Conservation (phyloP, 2,329 filamentous ascomycete species). For the Drechslerella dactyloides region DNA sequence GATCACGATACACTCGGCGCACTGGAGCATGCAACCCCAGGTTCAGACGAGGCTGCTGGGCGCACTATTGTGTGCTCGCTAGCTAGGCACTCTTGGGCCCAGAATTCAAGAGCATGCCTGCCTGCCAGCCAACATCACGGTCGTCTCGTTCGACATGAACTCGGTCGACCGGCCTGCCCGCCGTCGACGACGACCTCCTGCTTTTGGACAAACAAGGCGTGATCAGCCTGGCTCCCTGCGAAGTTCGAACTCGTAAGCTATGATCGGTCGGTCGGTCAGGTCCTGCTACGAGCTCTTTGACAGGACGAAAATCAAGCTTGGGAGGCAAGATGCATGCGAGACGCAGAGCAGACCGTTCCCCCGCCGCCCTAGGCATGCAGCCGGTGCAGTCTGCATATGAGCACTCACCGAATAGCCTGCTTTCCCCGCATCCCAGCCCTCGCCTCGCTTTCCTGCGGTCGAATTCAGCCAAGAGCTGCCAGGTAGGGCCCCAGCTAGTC, state of each 20-base stretch:
- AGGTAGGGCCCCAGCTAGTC: neutral
- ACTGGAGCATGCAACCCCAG: neutral
- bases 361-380: too few relatives aligned
- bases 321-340: neutral
- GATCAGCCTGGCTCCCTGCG: neutral
- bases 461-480: neutral
- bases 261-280: too few relatives aligned
- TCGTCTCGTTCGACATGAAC: neutral
- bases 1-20: neutral
- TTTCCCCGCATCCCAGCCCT: slow-evolving; percentile 4
- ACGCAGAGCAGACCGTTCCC: too few relatives aligned
- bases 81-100: too few relatives aligned
- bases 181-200: neutral
- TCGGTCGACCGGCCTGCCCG: neutral
- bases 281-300: neutral
- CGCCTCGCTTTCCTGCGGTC: neutral
- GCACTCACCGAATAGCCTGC: neutral
- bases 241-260: too few relatives aligned
- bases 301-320: neutral
- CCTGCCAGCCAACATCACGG: neutral
- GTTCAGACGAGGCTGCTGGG: neutral
- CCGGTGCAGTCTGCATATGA: neutral
- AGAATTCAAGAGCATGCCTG: too few relatives aligned
- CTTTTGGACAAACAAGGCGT: neutral
- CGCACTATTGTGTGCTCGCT: too few relatives aligned